Percentiles rank a stretch among this genome's conserved stretches.
Evolutionary conservation across 495 filamentous ascomycete genomes (phyloP).

Genomic region (Penicillium taxi): DNA sequence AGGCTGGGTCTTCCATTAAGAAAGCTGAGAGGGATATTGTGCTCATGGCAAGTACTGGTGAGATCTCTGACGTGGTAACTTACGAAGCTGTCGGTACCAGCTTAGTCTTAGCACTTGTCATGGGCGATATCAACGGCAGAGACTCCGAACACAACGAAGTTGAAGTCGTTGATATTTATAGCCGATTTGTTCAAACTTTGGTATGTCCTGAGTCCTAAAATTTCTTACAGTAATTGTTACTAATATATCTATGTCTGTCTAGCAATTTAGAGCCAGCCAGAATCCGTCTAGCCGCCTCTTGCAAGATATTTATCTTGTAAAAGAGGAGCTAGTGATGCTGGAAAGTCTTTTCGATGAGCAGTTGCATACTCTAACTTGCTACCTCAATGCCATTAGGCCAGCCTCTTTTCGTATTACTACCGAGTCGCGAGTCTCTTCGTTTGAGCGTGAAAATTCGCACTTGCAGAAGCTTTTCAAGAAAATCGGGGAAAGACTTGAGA

Average conservation of each 20-base stretch:
- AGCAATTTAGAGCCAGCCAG: slow-evolving; percentile 1
- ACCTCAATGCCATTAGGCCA: not conserved
- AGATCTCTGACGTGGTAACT: not conserved
- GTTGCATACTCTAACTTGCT: not conserved
- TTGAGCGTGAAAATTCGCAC: not conserved
- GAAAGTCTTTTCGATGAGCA: not conserved
- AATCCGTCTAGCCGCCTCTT: not conserved
- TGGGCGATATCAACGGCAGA: not conserved
- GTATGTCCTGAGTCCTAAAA: not conserved
- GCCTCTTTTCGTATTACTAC: not conserved
- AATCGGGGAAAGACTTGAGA: not conserved
- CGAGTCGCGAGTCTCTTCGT: not conserved
- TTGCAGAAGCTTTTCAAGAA: not conserved
- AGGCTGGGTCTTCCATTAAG: not conserved
- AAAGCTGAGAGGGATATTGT: not conserved
- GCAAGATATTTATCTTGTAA: slow-evolving; percentile 1
- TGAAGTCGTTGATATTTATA: not conserved
- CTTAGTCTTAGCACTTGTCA: not conserved
- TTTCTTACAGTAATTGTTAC: not conserved
- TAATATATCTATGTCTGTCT: not conserved
- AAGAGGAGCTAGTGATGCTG: not conserved
- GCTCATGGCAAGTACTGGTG: slow-evolving; percentile 1
- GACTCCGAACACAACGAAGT: not conserved
- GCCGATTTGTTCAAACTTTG: not conserved
- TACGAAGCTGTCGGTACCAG: slow-evolving; percentile 1